phyloP scores from a whole-genome alignment of 179 eudicot genomes.

The Heliamphora ciliata region DNA sequence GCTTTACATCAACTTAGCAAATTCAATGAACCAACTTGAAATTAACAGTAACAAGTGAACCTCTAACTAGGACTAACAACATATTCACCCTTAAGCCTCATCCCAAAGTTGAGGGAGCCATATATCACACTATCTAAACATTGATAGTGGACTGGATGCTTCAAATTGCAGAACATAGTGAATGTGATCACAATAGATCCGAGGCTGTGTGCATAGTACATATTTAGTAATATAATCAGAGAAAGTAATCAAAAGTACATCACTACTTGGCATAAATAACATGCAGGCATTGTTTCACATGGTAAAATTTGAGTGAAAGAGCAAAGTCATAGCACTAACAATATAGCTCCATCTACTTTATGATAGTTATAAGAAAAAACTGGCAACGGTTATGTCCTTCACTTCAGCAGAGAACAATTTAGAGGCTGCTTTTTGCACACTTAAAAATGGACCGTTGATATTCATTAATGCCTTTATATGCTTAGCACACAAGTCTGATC shows the following conservation, averaged over 20 bases:
- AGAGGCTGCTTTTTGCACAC: conserved; percentile 79
- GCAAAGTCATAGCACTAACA: conserved; percentile 1
- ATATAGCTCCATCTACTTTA: not conserved
- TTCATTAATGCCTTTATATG: conserved; percentile 91
- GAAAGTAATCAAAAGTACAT: not conserved
- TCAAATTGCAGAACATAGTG: not conserved
- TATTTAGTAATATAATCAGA: not conserved
- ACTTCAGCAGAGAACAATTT: conserved; percentile 95
- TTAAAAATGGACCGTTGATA: conserved; percentile 91
- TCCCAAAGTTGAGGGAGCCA: too few species aligned
- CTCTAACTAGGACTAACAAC: too few species aligned
- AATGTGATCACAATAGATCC: not conserved
- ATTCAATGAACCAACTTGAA: too few species aligned
- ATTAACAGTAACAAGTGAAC: too few species aligned
- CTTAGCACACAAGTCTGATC: conserved; percentile 66
- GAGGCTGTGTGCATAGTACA: not conserved
- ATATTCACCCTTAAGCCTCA: too few species aligned
- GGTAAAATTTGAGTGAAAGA: not conserved
- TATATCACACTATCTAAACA: too few species aligned
- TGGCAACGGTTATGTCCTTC: conserved; percentile 90
- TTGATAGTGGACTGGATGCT: not conserved
- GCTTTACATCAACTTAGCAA: too few species aligned
- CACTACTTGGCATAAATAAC: not conserved
- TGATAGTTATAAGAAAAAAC: conserved; percentile 33
- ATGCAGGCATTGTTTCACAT: not conserved